Evolutionary conservation across 257 asterid species (phyloP).

Genomic region (Haberlea rhodopensis): DNA sequence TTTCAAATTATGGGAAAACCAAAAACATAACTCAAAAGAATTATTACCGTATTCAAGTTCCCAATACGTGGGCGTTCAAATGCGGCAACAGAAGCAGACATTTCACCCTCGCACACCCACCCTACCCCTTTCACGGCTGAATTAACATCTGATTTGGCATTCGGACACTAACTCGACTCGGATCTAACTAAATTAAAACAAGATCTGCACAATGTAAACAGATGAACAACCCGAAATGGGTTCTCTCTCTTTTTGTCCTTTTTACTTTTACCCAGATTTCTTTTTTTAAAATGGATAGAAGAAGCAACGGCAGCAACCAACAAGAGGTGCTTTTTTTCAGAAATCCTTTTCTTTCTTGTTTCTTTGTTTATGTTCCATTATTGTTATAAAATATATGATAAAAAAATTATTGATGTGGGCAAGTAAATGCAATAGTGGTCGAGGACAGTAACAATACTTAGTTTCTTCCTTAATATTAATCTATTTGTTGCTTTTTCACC

Average conservation of each 20-base stretch:
- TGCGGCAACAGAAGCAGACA: slow-evolving; percentile 82
- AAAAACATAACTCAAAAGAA: not conserved
- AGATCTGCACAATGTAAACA: slow-evolving; percentile 33
- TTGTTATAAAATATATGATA: slow-evolving; percentile 8
- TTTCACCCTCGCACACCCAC: slow-evolving; percentile 24
- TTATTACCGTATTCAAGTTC: slow-evolving; percentile 75
- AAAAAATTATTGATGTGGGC: too few species aligned
- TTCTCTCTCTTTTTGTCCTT: not conserved
- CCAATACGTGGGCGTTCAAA: slow-evolving; percentile 91
- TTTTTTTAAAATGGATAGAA: slow-evolving; percentile 25
- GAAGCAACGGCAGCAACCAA: slow-evolving; percentile 37
- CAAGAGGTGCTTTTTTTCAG: slow-evolving; percentile 26
- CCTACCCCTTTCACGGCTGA: slow-evolving; percentile 25
- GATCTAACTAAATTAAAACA: slow-evolving; percentile 33
- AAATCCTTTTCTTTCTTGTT: slow-evolving; percentile 13
- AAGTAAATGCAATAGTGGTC: too few species aligned
- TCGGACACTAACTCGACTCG: slow-evolving; percentile 29
- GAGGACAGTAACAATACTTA: too few species aligned
- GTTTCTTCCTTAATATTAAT: too few species aligned
- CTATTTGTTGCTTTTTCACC: too few species aligned
- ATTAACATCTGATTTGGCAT: slow-evolving; percentile 34
- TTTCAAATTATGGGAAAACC: slow-evolving; percentile 10
- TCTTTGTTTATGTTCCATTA: not conserved
- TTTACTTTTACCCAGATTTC: slow-evolving; percentile 24
- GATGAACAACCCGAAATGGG: slow-evolving; percentile 27